A percentile compares a stretch with the other conserved stretches of the same genome.
Evolutionary conservation across 2,329 filamentous ascomycete species (phyloP).

Genomic region (Fusarium musae): DNA sequence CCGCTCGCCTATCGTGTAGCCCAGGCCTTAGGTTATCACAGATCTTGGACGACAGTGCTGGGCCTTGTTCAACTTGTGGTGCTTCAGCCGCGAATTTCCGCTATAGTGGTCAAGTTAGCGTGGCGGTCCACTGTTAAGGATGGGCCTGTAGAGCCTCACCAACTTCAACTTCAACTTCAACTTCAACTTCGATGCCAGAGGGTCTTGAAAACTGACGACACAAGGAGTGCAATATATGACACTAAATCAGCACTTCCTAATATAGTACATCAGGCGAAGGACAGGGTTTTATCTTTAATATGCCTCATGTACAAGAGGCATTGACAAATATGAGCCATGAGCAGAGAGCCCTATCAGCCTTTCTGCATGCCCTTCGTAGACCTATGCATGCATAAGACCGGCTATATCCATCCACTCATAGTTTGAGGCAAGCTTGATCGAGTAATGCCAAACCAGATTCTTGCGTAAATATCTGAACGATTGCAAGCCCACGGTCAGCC

Average conservation of each 20-base stretch:
- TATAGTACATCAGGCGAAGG: not conserved
- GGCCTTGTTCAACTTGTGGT: not conserved
- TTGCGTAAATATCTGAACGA: not conserved
- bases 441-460: not conserved
- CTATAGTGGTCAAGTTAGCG: constrained; percentile 5
- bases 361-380: not conserved
- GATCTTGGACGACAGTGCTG: not conserved
- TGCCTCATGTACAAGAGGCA: not conserved
- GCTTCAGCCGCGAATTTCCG: constrained; percentile 18
- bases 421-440: not conserved
- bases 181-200: not conserved
- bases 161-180: not conserved
- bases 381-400: not conserved
- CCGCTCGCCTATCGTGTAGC: constrained; percentile 34
- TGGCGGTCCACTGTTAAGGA: constrained; percentile 8
- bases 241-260: not conserved
- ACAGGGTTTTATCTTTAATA: not conserved
- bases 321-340: not conserved
- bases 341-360: not conserved
- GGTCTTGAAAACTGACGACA: not conserved
- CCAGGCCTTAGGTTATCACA: constrained; percentile 2
- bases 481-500: not conserved
- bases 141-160: constrained; percentile 7
- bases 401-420: not conserved
- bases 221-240: not conserved